Evolutionary conservation across 2,329 filamentous ascomycete genomes (phyloP).

Genomic region (Ophiognomonia clavigignenti-juglandacearum): DNA sequence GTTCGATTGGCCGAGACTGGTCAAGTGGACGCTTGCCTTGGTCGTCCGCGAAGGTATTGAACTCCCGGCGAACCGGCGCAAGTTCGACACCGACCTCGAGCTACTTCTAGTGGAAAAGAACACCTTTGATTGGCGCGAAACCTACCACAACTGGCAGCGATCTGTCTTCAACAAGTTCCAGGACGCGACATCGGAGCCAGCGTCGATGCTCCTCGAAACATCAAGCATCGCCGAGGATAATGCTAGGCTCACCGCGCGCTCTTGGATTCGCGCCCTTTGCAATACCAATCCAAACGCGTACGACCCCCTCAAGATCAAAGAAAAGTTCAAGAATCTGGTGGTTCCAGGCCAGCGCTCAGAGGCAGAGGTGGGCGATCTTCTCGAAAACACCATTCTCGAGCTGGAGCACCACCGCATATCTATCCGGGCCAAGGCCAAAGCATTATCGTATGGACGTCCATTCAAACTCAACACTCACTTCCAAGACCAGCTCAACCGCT

Average conservation of each 20-base stretch:
- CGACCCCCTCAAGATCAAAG: conserved; percentile 40
- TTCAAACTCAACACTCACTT: conserved; percentile 61
- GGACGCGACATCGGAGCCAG: conserved; percentile 44
- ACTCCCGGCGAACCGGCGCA: conserved; percentile 41
- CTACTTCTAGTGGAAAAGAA: conserved; percentile 22
- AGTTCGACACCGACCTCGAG: conserved; percentile 36
- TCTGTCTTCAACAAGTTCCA: conserved; percentile 55
- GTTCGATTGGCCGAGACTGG: conserved; percentile 64
- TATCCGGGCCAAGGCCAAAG: conserved; percentile 54
- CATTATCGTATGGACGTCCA: conserved; percentile 52
- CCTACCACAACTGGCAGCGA: conserved; percentile 48
- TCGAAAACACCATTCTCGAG: conserved; percentile 43
- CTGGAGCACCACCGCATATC: conserved; percentile 50
- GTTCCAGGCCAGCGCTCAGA: conserved; percentile 23
- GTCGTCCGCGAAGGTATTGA: conserved; percentile 38
- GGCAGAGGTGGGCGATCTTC: conserved; percentile 35
- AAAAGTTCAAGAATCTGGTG: conserved; percentile 47
- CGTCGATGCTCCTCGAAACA: conserved; percentile 31
- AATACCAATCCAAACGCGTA: conserved; percentile 47
- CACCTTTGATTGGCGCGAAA: conserved; percentile 47
- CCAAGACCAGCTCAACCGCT: conserved; percentile 50
- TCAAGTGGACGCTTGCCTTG: conserved; percentile 61
- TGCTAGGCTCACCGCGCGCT: conserved; percentile 37
- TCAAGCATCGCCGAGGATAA: conserved; percentile 16
- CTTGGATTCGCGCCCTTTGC: conserved; percentile 57